A percentile compares a stretch with the other conserved stretches of the same genome.
phyloP scores from a whole-genome alignment of 2,329 filamentous ascomycete species.

The Claviceps paspali region DNA sequence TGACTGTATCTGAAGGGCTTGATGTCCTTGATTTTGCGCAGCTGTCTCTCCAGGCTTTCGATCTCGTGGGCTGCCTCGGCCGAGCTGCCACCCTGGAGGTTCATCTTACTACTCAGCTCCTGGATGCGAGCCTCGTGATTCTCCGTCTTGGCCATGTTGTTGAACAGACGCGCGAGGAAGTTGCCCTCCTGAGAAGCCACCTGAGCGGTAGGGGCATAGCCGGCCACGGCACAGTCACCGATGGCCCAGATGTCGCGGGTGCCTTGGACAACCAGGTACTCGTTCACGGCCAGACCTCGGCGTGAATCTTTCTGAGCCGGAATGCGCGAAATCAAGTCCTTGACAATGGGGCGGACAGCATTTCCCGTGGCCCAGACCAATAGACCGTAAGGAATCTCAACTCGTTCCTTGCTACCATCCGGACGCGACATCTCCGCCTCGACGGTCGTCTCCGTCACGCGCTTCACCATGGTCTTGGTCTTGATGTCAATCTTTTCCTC shows the following conservation, averaged over 20 bases:
- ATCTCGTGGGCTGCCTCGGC: constrained; percentile 60
- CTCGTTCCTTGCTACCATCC: constrained; percentile 67
- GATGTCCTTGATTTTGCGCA: constrained; percentile 82
- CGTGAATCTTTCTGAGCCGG: constrained; percentile 90
- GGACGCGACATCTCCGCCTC: constrained; percentile 74
- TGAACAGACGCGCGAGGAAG: constrained; percentile 92
- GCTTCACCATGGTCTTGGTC: constrained; percentile 99
- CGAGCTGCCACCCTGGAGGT: constrained; percentile 47
- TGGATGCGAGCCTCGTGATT: constrained; percentile 62
- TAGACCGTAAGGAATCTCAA: constrained; percentile 82
- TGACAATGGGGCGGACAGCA: constrained; percentile 74
- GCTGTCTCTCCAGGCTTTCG: constrained; percentile 69
- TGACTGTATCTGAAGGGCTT: constrained; percentile 98
- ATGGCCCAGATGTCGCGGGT: constrained; percentile 96
- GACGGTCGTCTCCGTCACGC: constrained; percentile 81
- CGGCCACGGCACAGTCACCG: constrained; percentile 91
- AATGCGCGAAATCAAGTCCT: constrained; percentile 82
- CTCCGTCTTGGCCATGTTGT: constrained; percentile 96
- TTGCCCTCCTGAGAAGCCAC: constrained; percentile 90
- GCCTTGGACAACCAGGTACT: constrained; percentile 96
- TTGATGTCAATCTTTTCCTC: constrained; percentile 96
- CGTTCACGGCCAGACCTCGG: constrained; percentile 90
- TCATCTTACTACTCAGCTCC: constrained; percentile 47
- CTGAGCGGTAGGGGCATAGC: constrained; percentile 94
- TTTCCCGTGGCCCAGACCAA: constrained; percentile 98